Percentiles rank a stretch among this genome's conserved stretches.
These are phyloP conservation scores for Recurvomyces mirabilis DNA, from an alignment of 495 filamentous ascomycete genomes.

Conservation along the genomic window DNA sequence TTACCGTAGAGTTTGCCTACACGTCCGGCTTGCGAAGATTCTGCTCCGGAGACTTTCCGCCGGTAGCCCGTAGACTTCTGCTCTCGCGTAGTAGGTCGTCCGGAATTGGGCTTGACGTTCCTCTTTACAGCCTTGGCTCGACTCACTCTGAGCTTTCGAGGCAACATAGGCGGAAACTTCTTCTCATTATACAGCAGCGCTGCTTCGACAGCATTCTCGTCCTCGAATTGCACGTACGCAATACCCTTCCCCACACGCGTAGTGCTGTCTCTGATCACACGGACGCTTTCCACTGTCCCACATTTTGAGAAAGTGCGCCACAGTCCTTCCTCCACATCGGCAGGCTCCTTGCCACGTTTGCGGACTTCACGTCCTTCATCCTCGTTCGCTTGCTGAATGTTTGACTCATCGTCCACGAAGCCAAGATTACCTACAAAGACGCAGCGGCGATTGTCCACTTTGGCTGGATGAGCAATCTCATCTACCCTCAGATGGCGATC, in stretches of 20 bases:
- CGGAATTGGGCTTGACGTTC: constrained; percentile 33
- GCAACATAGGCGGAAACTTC: constrained; percentile 85
- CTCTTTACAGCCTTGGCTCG: constrained; percentile 70
- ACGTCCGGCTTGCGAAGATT: constrained; percentile 64
- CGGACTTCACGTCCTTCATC: constrained; percentile 43
- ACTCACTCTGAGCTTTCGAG: constrained; percentile 73
- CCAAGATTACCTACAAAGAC: constrained; percentile 95
- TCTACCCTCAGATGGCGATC: constrained; percentile 87
- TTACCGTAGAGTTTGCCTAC: constrained; percentile 73
- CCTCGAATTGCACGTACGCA: constrained; percentile 95
- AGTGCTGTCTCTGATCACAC: constrained; percentile 77
- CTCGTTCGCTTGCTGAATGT: constrained; percentile 41
- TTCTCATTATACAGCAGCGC: constrained; percentile 78
- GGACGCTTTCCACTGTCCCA: constrained; percentile 82
- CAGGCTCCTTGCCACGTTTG: constrained; percentile 53
- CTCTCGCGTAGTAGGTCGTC: constrained; percentile 34
- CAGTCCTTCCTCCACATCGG: constrained; percentile 88
- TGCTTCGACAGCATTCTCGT: constrained; percentile 74
- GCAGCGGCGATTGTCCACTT: constrained; percentile 73
- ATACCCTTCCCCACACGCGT: constrained; percentile 95
- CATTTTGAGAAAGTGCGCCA: constrained; percentile 71
- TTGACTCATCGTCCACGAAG: constrained; percentile 77
- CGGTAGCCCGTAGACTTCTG: constrained; percentile 38
- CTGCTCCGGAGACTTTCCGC: constrained; percentile 53
- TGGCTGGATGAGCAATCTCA: constrained; percentile 73